Evolutionary conservation across 371 early-diverging fungal genomes (phyloP), one percentile per base, ranked within the genome.

Genomic region (Encephalitozoon cuniculi): DNA sequence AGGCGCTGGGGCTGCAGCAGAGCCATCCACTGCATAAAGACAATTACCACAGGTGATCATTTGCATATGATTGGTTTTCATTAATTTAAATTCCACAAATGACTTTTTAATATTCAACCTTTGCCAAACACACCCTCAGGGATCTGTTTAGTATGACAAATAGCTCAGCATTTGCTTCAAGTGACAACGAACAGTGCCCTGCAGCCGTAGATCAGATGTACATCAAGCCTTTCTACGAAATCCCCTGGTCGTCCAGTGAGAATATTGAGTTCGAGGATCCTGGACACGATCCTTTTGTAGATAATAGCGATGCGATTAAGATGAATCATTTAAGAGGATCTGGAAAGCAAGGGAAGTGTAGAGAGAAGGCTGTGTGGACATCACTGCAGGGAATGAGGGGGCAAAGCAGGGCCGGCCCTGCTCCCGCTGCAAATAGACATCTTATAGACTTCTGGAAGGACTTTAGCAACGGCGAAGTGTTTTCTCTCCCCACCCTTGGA

Each of bases 401-500:
- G 0, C 2, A 34, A 59, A 9, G 15, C 34, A 66, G 52, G 30
- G 37, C 67, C 6, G 6, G 54, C 6, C 6, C 66, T 8, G 54
- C 66, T 12, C 30, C 49, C 25, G n/a, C 64, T 21, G 46, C 2
- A 18, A 44, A 30, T 12, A 59, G 41, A 59, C 55, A 55, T 12
- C n/a, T 43, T 9, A 64, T 37, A 4, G 65, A 72, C 64, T 73
- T 74, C 39, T 71, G 55, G 77, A 30, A 64, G 4, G 64, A 71
- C 41, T 63, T 68, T 53, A 25, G 37, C 26, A 70, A 64, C 43
- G 80, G 76, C 0, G 80, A 76, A 51, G 30, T 49, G 18, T 26
- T 23, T 55, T 53, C 79, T 2, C 54, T 83, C 28, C 84, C 81
- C n/a, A 70, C 79, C 2, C 46, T 81, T 40, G 84, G 84, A 21